Evolutionary conservation across 495 filamentous ascomycete species (phyloP), one percentile per base, ranked within the genome.

Genomic region (Xylaria scruposa): DNA sequence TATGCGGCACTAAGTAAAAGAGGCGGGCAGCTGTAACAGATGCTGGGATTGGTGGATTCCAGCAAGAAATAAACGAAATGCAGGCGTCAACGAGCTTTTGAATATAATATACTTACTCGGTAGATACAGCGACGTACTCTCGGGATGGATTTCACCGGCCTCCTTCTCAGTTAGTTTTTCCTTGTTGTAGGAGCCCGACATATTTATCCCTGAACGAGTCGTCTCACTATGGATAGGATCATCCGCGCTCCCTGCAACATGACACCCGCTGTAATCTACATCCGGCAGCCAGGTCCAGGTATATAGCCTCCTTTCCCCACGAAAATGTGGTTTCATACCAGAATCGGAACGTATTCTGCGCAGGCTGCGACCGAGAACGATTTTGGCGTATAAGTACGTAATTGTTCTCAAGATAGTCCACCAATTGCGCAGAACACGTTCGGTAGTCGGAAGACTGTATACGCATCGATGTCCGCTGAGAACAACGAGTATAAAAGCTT

Each of bases 391-490:
- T 13, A 4, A 31, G 13, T 31, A 31, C 53, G 31, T 10, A 24
- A 24, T 47, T 63, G 33, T 63, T 44, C 26, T 38, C 3, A 29
- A 38, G 38, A 42, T 63, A 26, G 60, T 63, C 60, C 60, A 44
- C 60, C 60, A 63, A 63, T 63, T 63, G 60, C 38, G 60, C 21
- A 44, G 21, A 63, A 26, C 60, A 36, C 38, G 26, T 13, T 38
- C 38, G 21, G 9, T 26, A 38, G 19, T 2, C n/a, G n/a, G 59
- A 8, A 40, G 59, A 10, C 19, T 19, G 59, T 12, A 62, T 62
- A 62, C 7, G 6, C 36, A 31, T 56, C 53, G 24, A 56, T 56
- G 17, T 65, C 44, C 3, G 12, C 15, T 17, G 12, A 21, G 60
- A 29, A 42, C n/a, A 21, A 17, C 7, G 12, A 63, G 38, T 17